A percentile compares a stretch with the other conserved stretches of the same genome.
phyloP scores from a whole-genome alignment of 2,329 filamentous ascomycete species.

The Rutstroemia sydowiana region DNA sequence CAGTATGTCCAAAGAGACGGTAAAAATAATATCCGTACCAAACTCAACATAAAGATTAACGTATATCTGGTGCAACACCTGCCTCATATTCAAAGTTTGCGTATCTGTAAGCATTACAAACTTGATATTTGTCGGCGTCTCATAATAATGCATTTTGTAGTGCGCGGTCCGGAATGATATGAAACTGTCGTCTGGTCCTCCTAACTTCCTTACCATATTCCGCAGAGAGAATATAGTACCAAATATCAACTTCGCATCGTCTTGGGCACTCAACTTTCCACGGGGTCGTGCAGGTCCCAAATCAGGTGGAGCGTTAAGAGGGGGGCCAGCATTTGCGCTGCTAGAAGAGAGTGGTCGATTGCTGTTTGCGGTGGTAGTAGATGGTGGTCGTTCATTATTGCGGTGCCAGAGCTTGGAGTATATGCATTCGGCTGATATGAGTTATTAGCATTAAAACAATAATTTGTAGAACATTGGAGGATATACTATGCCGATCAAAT shows the following conservation, averaged over 20 bases:
- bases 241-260: slow-evolving; percentile 96
- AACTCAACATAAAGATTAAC: slow-evolving; percentile 98
- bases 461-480: slow-evolving; percentile 7
- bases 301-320: slow-evolving; percentile 23
- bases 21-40: slow-evolving; percentile 43
- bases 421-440: slow-evolving; percentile 78
- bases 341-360: slow-evolving; percentile 42
- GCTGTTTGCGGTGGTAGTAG: slow-evolving; percentile 34
- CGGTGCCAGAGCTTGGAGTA: slow-evolving; percentile 77
- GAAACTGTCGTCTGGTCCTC: slow-evolving; percentile 89
- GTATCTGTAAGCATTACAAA: slow-evolving; percentile 96
- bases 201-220: slow-evolving; percentile 94
- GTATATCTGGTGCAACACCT: slow-evolving; percentile 95
- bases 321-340: slow-evolving; percentile 35
- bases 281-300: slow-evolving; percentile 26
- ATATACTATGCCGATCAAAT: slow-evolving; percentile 92
- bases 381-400: slow-evolving; percentile 26
- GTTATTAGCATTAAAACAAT: slow-evolving; percentile 11
- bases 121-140: slow-evolving; percentile 91
- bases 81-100: slow-evolving; percentile 79
- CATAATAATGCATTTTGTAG: slow-evolving; percentile 99
- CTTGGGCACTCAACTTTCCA: slow-evolving; percentile 42
- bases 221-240: slow-evolving; percentile 93
- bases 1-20: background rate
- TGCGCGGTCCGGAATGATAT: slow-evolving; percentile 87